These are phyloP conservation scores for Komagataella kurtzmanii DNA, from an alignment of 805 yeast genomes.

Conservation along the genomic window DNA sequence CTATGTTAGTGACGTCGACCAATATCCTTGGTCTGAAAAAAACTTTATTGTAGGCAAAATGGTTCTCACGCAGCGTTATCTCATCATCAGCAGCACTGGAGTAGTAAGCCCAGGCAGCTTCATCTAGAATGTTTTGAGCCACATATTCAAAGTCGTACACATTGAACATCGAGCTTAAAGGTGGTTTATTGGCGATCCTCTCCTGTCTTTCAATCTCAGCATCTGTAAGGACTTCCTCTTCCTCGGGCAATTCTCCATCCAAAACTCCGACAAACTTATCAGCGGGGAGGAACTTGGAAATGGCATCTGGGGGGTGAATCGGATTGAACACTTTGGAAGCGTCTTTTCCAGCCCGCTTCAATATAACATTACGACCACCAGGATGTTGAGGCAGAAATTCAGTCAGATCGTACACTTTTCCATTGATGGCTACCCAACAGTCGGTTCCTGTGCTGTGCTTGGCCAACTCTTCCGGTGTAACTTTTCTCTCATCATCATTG, in stretches of 20 bases:
- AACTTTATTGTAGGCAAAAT: conserved; percentile 74
- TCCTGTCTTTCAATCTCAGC: conserved; percentile 29
- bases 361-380: conserved; percentile 18
- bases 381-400: conserved; percentile 23
- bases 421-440: conserved; percentile 35
- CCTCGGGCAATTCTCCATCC: conserved; percentile 20
- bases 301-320: conserved; percentile 80
- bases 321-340: conserved; percentile 82
- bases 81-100: conserved; percentile 92
- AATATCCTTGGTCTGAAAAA: conserved; percentile 78
- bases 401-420: conserved; percentile 28
- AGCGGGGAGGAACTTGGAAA: conserved; percentile 44
- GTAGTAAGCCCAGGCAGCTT: conserved; percentile 86
- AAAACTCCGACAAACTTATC: conserved; percentile 48
- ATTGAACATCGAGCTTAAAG: conserved; percentile 56
- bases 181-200: conserved; percentile 44
- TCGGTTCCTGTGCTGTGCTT: conserved; percentile 33
- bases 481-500: conserved; percentile 1
- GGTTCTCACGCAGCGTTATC: conserved; percentile 80
- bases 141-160: conserved; percentile 78
- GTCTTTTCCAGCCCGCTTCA: conserved; percentile 41
- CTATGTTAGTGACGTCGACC: conserved; percentile 69
- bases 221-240: conserved; percentile 20
- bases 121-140: conserved; percentile 67
- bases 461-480: conserved; percentile 17